phyloP scores from a whole-genome alignment of 2,329 filamentous ascomycete species.

The Tolypocladium nubicola region DNA sequence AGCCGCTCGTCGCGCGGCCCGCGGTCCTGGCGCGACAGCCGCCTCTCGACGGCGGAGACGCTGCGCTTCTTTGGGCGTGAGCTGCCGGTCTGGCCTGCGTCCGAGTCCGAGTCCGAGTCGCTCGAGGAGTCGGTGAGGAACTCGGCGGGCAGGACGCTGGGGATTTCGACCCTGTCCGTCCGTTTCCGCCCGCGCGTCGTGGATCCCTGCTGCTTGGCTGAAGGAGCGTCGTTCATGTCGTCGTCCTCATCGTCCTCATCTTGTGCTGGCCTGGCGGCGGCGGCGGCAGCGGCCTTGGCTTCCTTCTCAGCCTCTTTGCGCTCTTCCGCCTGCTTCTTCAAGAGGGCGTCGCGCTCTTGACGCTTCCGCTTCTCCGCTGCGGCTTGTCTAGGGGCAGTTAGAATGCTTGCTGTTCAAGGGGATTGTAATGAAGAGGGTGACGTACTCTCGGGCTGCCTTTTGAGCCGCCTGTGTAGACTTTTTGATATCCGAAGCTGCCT shows the following conservation, averaged over 20 bases:
- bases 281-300: conserved; percentile 12
- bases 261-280: conserved; percentile 9
- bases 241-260: conserved; percentile 6
- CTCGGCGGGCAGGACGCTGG: conserved; percentile 40
- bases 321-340: conserved; percentile 44
- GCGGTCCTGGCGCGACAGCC: conserved; percentile 24
- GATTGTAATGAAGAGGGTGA: neutral
- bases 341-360: conserved; percentile 40
- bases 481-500: conserved; percentile 34
- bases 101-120: conserved; percentile 24
- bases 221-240: neutral
- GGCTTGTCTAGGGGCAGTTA: conserved; percentile 28
- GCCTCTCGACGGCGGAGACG: conserved; percentile 28
- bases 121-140: conserved; percentile 42
- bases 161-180: conserved; percentile 24
- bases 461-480: conserved; percentile 35
- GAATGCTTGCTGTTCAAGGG: too few relatives aligned
- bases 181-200: conserved; percentile 11
- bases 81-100: conserved; percentile 3
- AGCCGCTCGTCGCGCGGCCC: conserved; percentile 35
- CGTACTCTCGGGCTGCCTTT: conserved; percentile 42
- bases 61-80: conserved; percentile 30
- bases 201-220: neutral
- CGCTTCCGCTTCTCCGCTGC: conserved; percentile 43
- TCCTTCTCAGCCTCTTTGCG: conserved; percentile 27